A percentile compares a stretch with the other conserved stretches of the same genome.
Evolutionary conservation across 345 rosid species (phyloP).

Genomic region (Acer campestre): DNA sequence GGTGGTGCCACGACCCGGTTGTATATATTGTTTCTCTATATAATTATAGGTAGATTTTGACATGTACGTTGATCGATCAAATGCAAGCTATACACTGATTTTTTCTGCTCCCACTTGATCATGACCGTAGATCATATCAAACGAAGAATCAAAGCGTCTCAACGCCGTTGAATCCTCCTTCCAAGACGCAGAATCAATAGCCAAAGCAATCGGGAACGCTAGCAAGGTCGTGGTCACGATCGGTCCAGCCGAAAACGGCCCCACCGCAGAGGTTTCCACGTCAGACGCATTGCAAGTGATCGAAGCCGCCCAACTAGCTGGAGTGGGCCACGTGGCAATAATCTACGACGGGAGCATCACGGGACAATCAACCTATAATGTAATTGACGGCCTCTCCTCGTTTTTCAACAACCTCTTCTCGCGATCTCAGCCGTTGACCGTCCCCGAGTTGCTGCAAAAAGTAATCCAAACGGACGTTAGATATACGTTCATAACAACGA

Average conservation of each 20-base stretch:
- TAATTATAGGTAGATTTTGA: no score
- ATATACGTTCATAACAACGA: slow-evolving; percentile 81
- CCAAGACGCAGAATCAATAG: slow-evolving; percentile 71
- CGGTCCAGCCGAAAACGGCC: slow-evolving; percentile 74
- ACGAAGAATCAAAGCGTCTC: slow-evolving; percentile 71
- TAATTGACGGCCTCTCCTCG: slow-evolving; percentile 74
- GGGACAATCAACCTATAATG: slow-evolving; percentile 60
- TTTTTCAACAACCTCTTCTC: slow-evolving; percentile 81
- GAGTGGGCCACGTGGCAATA: slow-evolving; percentile 84
- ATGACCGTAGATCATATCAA: slow-evolving; percentile 67
- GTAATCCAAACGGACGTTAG: slow-evolving; percentile 66
- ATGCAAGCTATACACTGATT: neutral
- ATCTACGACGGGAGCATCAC: slow-evolving; percentile 53
- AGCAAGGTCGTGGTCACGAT: slow-evolving; percentile 86
- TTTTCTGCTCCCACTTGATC: neutral
- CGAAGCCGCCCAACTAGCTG: slow-evolving; percentile 80
- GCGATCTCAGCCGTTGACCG: slow-evolving; percentile 53
- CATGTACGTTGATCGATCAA: no score
- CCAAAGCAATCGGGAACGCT: slow-evolving; percentile 97
- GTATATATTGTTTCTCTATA: no score
- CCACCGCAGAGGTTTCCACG: slow-evolving; percentile 59
- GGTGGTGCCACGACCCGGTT: no score
- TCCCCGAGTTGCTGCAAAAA: slow-evolving; percentile 68
- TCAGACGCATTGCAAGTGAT: slow-evolving; percentile 75
- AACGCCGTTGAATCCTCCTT: slow-evolving; percentile 85